These are phyloP conservation scores for Endoconidiophora laricicola DNA, from an alignment of 2,329 filamentous ascomycete species.

Conservation along the genomic window DNA sequence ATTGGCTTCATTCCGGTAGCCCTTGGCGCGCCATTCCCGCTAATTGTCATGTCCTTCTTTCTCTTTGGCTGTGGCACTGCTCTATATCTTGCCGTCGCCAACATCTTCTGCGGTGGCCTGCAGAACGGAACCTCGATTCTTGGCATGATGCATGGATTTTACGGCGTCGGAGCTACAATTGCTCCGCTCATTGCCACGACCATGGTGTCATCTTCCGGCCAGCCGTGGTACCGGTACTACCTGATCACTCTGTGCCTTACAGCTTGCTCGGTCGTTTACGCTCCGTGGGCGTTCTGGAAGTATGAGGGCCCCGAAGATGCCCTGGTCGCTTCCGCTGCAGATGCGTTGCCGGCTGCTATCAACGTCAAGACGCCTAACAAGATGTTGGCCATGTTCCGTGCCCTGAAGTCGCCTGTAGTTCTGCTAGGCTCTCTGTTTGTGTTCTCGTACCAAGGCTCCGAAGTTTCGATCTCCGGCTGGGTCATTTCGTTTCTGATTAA, in stretches of 20 bases:
- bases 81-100: constrained; percentile 38
- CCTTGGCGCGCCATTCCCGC: constrained; percentile 51
- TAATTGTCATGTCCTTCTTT: constrained; percentile 52
- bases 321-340: constrained; percentile 14
- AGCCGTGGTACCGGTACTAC: constrained; percentile 57
- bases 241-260: constrained; percentile 44
- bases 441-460: constrained; percentile 72
- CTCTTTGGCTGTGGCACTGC: constrained; percentile 44
- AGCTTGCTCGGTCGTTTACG: constrained; percentile 37
- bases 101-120: constrained; percentile 41
- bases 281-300: constrained; percentile 50
- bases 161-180: constrained; percentile 46
- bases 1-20: constrained; percentile 49
- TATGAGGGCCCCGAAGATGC: constrained; percentile 26
- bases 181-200: constrained; percentile 61
- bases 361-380: constrained; percentile 3
- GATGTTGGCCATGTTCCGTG: constrained; percentile 29
- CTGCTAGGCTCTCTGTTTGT: constrained; percentile 66
- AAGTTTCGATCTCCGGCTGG: constrained; percentile 75
- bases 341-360: constrained; percentile 15
- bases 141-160: constrained; percentile 50
- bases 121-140: constrained; percentile 36
- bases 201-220: constrained; percentile 38
- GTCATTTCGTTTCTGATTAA: constrained; percentile 71
- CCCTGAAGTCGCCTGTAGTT: constrained; percentile 39